Evolutionary conservation across 1,284 basidiomycete species (phyloP), one percentile per base, ranked within the genome.

Genomic region (Puccinia brachypodii): DNA sequence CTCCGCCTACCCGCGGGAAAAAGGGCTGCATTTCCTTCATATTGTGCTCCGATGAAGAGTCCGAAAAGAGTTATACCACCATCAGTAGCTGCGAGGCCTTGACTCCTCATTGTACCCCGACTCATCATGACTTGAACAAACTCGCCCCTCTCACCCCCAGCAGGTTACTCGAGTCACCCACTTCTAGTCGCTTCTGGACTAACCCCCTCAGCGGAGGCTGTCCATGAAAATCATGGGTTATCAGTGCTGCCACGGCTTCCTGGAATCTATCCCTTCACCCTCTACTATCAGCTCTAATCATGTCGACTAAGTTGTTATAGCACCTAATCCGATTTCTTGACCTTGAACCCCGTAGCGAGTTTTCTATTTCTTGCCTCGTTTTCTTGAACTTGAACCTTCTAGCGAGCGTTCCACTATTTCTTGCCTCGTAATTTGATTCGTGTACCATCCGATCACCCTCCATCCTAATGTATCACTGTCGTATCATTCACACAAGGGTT

Each of bases 11-110:
- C n/a, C 42, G 53, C 28, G 36, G 25, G 25, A 75, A 19, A 6
- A 81, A 81, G 28, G 78, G 78, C 22, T 81, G 78, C 33, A 72
- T 81, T 16, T 47, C 78, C 14, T 81, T 81, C 53, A 81, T 81
- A 28, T 40, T 81, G 13, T 81, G 78, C 44, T 58, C 77, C n/a
- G 77, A 79, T 1, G 77, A 79, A 58, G 77, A 79, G 22, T 79
- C 77, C 25, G 77, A 79, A 14, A 31, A 31, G 38, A 75, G 73
- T 75, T 60, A 38, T 40, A 58, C 44, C 44, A 72, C 44, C 44
- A n/a, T 28, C 22, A 47, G 19, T 22, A 71, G 42, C 44, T 72
- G 33, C 50, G 69, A 72, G 44, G 28, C 31, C 19, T n/a, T 25
- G 4, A 72, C 69, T 53, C 69, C 69, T 9, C 14, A 33, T 42